Evolutionary conservation across 768 basidiomycete species (phyloP).

Genomic region (Lactifluus hygrophoroides): DNA sequence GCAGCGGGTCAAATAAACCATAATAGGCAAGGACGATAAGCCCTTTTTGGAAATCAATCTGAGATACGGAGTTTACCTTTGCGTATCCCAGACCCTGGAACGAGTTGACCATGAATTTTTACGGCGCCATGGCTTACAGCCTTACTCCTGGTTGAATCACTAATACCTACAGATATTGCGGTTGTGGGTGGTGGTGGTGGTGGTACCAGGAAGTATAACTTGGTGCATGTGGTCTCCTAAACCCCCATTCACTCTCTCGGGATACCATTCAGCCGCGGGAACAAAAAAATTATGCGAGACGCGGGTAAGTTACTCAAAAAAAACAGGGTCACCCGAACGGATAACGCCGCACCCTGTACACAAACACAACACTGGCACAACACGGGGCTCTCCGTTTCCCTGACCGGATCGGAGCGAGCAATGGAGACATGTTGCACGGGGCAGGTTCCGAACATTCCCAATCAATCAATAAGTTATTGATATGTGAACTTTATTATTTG

Average conservation of each 20-base stretch:
- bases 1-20: not conserved
- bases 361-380: not conserved
- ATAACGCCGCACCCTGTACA: not conserved
- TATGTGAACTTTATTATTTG: no score
- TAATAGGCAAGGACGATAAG: constrained; percentile 4
- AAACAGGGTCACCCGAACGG: not conserved
- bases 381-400: not conserved
- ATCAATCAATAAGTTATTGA: no score
- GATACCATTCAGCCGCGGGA: not conserved
- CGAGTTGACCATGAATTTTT: no score
- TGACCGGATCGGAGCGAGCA: not conserved
- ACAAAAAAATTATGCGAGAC: not conserved
- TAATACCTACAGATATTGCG: not conserved
- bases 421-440: not conserved
- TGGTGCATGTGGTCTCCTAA: no score
- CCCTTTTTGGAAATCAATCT: not conserved
- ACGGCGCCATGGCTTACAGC: not conserved
- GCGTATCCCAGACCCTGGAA: not conserved
- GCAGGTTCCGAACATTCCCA: no score
- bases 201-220: not conserved
- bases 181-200: not conserved
- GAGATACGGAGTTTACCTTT: constrained; percentile 9
- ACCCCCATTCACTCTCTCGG: not conserved
- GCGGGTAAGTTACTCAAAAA: not conserved
- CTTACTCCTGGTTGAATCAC: not conserved